Evolutionary conservation across 2,329 filamentous ascomycete species (phyloP), one percentile per base, ranked within the genome.

Genomic region (Fusarium illudens): DNA sequence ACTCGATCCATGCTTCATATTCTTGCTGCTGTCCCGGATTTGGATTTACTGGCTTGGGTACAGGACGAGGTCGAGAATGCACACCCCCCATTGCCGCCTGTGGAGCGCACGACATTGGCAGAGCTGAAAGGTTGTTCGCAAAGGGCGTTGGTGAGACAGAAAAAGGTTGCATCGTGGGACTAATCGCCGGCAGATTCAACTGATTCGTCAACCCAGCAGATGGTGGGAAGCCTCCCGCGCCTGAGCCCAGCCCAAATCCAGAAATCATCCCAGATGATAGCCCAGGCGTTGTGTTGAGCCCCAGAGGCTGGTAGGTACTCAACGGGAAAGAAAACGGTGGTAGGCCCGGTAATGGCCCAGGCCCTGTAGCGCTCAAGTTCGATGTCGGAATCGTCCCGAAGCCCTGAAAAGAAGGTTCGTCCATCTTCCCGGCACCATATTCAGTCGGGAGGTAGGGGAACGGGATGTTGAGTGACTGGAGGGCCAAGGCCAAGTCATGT

Each of bases 1-100:
- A 83, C 71, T 84, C 83, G 32, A 84, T 79, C 66, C 79, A 84
- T 33, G 78, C 80, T 72, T 84, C 83, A 69, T 84, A 84, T 60
- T 77, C 75, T 61, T 82, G 80, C 71, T 84, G 83, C 25, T 78
- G 77, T 44, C 71, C 60, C 12, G 83, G 72, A 61, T 84, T 74
- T 46, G 81, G 81, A 29, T 73, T 70, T 4, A 76, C 77, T 10
- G 83, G 83, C 68, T 84, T 84, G 4, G 74, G 76, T 36, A 78
- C 78, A 11, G 73, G 75, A 6, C 54, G 62, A 20, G 60, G 67
- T 2, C 34, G 52, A 15, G 58, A 15, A 32, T 54, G 27, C 6
- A 27, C 17, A 12, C 15, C 29, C 36, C 39, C 51, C 17, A 56
- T 13, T 42, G 39, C 27, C n/a, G 39, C 42, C 20, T 27, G 55